Conservation (phyloP, 495 filamentous ascomycete genomes). For the Alectoria sarmentosa region DNA sequence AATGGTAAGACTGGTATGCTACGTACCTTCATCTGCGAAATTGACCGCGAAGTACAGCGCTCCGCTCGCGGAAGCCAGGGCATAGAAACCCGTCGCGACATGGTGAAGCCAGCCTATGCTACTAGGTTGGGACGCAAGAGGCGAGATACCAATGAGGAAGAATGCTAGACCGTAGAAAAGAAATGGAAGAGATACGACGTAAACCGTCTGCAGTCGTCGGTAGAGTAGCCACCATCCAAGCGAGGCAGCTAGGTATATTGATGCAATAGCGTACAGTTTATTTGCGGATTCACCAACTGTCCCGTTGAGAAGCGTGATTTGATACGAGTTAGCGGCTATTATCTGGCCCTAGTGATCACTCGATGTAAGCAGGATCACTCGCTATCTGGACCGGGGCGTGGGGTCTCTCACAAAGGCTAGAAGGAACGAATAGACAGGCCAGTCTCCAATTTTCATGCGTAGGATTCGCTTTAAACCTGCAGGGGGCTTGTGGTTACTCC, state of each 20-base stretch:
- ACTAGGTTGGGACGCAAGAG: constrained; percentile 32
- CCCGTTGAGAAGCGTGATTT: constrained; percentile 59
- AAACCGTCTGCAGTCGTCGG: constrained; percentile 48
- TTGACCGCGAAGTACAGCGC: constrained; percentile 59
- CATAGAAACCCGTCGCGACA: constrained; percentile 53
- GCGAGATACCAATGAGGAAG: constrained; percentile 50
- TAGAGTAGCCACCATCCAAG: constrained; percentile 56
- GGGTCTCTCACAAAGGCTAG: constrained; percentile 44
- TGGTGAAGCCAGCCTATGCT: constrained; percentile 47
- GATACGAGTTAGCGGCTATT: constrained; percentile 60
- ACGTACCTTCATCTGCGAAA: constrained; percentile 53
- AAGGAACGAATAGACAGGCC: constrained; percentile 66
- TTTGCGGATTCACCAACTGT: constrained; percentile 51
- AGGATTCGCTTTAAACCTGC: too few relatives aligned
- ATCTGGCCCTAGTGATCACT: constrained; percentile 40
- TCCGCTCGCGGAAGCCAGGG: constrained; percentile 51
- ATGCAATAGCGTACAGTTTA: constrained; percentile 56
- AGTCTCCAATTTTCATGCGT: too few relatives aligned
- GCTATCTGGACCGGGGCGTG: neutral
- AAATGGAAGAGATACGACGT: constrained; percentile 50
- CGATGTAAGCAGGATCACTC: neutral
- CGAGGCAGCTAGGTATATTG: constrained; percentile 53
- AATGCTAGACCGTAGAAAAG: constrained; percentile 56
- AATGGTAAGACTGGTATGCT: neutral
- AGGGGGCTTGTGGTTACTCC: too few relatives aligned